Percentiles rank a stretch among this genome's conserved stretches.
These are phyloP conservation scores for Camellia oleifera DNA, from an alignment of 179 eudicot genomes.

Conservation along the genomic window DNA sequence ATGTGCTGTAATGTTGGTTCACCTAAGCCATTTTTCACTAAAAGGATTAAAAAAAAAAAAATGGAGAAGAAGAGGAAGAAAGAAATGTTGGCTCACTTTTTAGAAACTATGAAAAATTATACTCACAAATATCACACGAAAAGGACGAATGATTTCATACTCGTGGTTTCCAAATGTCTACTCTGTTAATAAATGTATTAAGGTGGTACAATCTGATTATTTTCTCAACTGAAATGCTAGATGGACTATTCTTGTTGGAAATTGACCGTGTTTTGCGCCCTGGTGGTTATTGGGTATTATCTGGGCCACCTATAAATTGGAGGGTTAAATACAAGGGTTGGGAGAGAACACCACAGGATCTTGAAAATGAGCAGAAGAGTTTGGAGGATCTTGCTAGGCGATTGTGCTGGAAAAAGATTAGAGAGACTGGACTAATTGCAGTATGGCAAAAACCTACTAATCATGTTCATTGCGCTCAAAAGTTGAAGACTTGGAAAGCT, in stretches of 20 bases:
- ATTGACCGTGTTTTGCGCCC: slow-evolving; percentile 78
- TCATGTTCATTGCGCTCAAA: slow-evolving; percentile 50
- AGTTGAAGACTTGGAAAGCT: slow-evolving; percentile 37
- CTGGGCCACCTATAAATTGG: slow-evolving; percentile 80
- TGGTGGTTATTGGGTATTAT: slow-evolving; percentile 82
- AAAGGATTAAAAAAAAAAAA: neutral
- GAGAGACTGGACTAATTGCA: slow-evolving; percentile 46
- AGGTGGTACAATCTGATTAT: neutral
- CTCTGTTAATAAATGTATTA: slow-evolving; percentile 2
- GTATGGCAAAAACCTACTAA: slow-evolving; percentile 69
- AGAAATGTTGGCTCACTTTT: neutral
- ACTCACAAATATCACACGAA: neutral
- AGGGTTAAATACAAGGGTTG: slow-evolving; percentile 45
- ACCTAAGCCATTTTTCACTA: neutral
- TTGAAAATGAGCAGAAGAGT: slow-evolving; percentile 45
- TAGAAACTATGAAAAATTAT: neutral
- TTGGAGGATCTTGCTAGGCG: slow-evolving; percentile 53
- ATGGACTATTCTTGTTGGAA: slow-evolving; percentile 68
- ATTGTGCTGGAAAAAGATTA: slow-evolving; percentile 65
- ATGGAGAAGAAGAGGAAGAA: neutral
- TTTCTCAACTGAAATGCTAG: slow-evolving; percentile 23
- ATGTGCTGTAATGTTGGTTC: neutral
- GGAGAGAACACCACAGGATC: slow-evolving; percentile 43
- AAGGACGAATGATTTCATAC: neutral
- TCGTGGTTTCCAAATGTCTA: neutral